These are phyloP conservation scores for Nigrograna mackinnonii DNA, from an alignment of 2,329 filamentous ascomycete species.

Conservation along the genomic window DNA sequence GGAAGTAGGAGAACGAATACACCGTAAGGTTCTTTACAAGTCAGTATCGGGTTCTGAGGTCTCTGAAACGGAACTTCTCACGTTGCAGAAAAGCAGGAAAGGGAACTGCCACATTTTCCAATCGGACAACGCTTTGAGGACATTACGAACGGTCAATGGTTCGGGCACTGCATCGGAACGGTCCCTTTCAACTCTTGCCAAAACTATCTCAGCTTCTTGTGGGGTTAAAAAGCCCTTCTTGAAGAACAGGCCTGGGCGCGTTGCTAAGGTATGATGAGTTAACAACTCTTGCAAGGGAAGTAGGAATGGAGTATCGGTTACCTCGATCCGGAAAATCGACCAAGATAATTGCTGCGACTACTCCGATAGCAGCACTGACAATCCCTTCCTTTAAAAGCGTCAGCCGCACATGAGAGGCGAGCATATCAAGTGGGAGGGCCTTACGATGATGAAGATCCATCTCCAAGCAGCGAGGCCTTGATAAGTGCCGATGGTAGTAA, in stretches of 20 bases:
- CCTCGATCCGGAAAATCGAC: constrained; percentile 30
- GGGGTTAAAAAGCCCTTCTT: constrained; percentile 27
- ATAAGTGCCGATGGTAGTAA: constrained; percentile 4
- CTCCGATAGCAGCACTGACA: constrained; percentile 18
- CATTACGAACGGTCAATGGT: constrained; percentile 24
- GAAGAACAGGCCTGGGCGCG: constrained; percentile 8
- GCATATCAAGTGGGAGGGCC: too few species aligned
- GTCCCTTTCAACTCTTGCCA: constrained; percentile 30
- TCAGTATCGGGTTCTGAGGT: constrained; percentile 1
- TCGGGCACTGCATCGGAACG: constrained; percentile 30
- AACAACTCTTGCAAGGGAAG: constrained; percentile 5
- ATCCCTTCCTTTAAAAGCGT: constrained; percentile 1
- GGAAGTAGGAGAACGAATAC: constrained; percentile 33
- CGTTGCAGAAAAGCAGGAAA: constrained; percentile 16
- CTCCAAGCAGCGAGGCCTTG: constrained; percentile 1
- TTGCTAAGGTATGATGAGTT: too few species aligned
- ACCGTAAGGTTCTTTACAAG: constrained; percentile 24
- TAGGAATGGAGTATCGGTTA: constrained; percentile 13
- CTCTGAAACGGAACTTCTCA: too few species aligned
- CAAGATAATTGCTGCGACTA: constrained; percentile 25
- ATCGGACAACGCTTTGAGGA: constrained; percentile 12
- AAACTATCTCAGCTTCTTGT: constrained; percentile 29
- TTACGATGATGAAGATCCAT: constrained; percentile 7
- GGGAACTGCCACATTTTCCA: constrained; percentile 21
- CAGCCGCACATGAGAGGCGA: too few species aligned